Percentiles rank a stretch among this genome's conserved stretches.
These are phyloP conservation scores for Eimeria sp. DNA, from an alignment of 169 alveolate species.

Conservation along the genomic window DNA sequence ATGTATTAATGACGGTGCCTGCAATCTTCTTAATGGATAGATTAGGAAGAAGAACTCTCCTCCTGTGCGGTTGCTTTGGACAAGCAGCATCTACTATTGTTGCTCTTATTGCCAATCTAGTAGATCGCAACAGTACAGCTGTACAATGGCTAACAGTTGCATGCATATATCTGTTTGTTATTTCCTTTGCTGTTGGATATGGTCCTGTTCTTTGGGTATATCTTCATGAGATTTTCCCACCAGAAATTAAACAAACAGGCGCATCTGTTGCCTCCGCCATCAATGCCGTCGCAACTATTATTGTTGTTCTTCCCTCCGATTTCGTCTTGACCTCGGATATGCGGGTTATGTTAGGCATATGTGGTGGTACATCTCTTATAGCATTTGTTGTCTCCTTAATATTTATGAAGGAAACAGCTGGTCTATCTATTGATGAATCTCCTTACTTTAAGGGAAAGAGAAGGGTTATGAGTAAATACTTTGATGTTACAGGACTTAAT, in stretches of 20 bases:
- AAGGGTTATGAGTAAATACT: conserved; percentile 69
- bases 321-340: conserved; percentile 84
- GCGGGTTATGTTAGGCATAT: conserved; percentile 86
- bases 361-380: conserved; percentile 86
- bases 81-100: conserved; percentile 84
- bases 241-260: conserved; percentile 92
- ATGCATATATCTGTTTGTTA: conserved; percentile 88
- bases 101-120: conserved; percentile 76
- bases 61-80: conserved; percentile 87
- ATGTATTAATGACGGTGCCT: conserved; percentile 87
- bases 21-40: conserved; percentile 89
- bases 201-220: conserved; percentile 94
- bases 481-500: conserved; percentile 52
- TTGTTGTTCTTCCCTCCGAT: conserved; percentile 90
- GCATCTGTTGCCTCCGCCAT: conserved; percentile 89
- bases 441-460: conserved; percentile 83
- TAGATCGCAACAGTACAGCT: conserved; percentile 38
- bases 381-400: conserved; percentile 85
- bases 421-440: conserved; percentile 85
- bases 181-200: conserved; percentile 91
- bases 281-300: conserved; percentile 91
- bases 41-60: conserved; percentile 90
- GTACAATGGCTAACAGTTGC: conserved; percentile 78
- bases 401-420: conserved; percentile 92
- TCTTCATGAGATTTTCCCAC: conserved; percentile 91